A percentile compares a stretch with the other conserved stretches of the same genome.
These are phyloP conservation scores for Pichia insulana DNA, from an alignment of 805 yeast species.

Conservation along the genomic window DNA sequence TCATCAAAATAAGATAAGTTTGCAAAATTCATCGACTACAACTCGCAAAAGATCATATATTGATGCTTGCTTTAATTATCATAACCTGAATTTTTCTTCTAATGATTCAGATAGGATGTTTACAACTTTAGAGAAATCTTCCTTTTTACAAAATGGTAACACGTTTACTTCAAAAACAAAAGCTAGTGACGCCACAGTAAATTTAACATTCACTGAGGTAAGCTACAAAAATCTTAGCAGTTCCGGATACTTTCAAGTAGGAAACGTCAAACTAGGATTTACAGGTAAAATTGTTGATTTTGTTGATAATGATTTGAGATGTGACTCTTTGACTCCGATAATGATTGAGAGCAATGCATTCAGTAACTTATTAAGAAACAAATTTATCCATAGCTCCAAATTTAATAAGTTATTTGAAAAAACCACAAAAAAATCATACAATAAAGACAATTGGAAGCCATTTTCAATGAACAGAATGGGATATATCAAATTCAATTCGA, in stretches of 20 bases:
- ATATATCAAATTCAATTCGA: slow-evolving; percentile 12
- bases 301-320: slow-evolving; percentile 22
- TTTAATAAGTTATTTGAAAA: slow-evolving; percentile 21
- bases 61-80: slow-evolving; percentile 9
- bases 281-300: slow-evolving; percentile 26
- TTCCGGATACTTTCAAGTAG: slow-evolving; percentile 19
- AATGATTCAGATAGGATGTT: not conserved
- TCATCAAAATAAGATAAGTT: not conserved
- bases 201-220: slow-evolving; percentile 18
- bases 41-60: slow-evolving; percentile 12
- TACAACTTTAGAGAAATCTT: slow-evolving; percentile 9
- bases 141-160: slow-evolving; percentile 23
- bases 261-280: slow-evolving; percentile 17
- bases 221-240: slow-evolving; percentile 10
- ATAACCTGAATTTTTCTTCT: not conserved
- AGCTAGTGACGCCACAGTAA: slow-evolving; percentile 10
- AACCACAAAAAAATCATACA: slow-evolving; percentile 11
- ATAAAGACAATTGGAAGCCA: slow-evolving; percentile 21
- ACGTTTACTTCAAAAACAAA: slow-evolving; percentile 11
- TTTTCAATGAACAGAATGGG: slow-evolving; percentile 24
- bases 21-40: no score
- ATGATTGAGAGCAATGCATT: slow-evolving; percentile 26
- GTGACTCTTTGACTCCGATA: slow-evolving; percentile 14
- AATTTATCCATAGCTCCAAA: slow-evolving; percentile 20
- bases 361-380: slow-evolving; percentile 23